Evolutionary conservation across 1,139 yeast genomes (phyloP).

Genomic region (Lodderomyces parapsilosis): DNA sequence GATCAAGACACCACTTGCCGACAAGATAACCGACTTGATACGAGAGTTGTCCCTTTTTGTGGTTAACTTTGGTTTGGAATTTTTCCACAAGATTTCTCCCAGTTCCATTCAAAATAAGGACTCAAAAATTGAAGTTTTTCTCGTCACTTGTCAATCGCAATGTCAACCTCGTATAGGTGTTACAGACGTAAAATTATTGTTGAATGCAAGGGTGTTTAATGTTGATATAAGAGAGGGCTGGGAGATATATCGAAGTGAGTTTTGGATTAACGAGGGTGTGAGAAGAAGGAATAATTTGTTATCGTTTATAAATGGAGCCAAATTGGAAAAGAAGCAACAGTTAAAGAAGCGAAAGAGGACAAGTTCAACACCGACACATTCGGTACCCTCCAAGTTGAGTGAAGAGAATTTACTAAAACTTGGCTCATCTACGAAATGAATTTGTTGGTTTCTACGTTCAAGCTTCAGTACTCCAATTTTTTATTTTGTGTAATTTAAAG

Average conservation of each 20-base stretch:
- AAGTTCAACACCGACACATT: conserved; percentile 2
- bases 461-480: too few relatives aligned
- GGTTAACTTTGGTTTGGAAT: conserved; percentile 24
- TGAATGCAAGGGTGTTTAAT: conserved; percentile 78
- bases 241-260: conserved; percentile 91
- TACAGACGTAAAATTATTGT: conserved; percentile 63
- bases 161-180: conserved; percentile 49
- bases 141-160: conserved; percentile 44
- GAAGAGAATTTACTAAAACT: conserved; percentile 29
- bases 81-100: conserved; percentile 39
- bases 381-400: conserved; percentile 19
- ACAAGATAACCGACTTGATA: conserved; percentile 46
- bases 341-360: conserved; percentile 37
- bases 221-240: conserved; percentile 89
- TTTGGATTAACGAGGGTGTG: conserved; percentile 85
- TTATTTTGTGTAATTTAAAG: background rate
- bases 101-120: conserved; percentile 28
- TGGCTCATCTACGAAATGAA: background rate
- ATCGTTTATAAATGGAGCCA: conserved; percentile 26
- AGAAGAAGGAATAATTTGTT: conserved; percentile 55
- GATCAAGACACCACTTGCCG: conserved; percentile 59
- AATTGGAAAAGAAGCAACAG: conserved; percentile 22
- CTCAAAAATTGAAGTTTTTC: conserved; percentile 41
- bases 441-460: background rate
- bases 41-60: conserved; percentile 38